Evolutionary conservation across 345 rosid genomes (phyloP), one percentile per base, ranked within the genome.

Genomic region (Turnera subulata): DNA sequence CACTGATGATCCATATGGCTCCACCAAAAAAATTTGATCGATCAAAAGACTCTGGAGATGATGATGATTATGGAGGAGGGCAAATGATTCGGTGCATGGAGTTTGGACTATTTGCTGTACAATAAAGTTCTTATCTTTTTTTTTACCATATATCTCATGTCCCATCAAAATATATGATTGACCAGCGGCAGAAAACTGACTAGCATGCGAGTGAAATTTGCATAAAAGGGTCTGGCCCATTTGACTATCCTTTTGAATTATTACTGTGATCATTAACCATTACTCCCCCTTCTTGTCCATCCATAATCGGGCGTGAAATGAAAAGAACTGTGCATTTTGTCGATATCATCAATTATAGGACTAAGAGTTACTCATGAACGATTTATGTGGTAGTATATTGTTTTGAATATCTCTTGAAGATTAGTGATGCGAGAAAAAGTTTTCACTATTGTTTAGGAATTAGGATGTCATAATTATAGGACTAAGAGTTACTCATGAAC

Each of bases 61-160:
- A 47, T 57, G 65, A 19, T 61, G 69, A 46, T 56, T 55, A 17
- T 60, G n/a, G n/a, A n/a, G n/a, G 55, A 57, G 37, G 29, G 62
- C 65, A 47, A 58, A 32, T 39, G 63, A 62, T 35, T 68, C 74
- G 65, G 68, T 74, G 62, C 20, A 73, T 56, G 67, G 74, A 68
- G 70, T 56, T 29, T n/a, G 32, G n/a, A 13, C 39, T 16, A 13
- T 56, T 5, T 11, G 17, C 9, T 26, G 11, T 6, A 32, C n/a
- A 40, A 15, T 7, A 20, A 19, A 11, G 29, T 10, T 53, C 11
- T 6, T 22, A 25, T 47, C 54, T 47, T 10, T 59, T 47, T 15
- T 46, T 11, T n/a, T n/a, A 48, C 46, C 35, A 29, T 29, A 29
- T 29, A 29, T 17, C 10, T 5, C 6, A 15, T 37, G 37, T 48